Conservation (phyloP, 495 filamentous ascomycete species). For the Podospora conica region DNA sequence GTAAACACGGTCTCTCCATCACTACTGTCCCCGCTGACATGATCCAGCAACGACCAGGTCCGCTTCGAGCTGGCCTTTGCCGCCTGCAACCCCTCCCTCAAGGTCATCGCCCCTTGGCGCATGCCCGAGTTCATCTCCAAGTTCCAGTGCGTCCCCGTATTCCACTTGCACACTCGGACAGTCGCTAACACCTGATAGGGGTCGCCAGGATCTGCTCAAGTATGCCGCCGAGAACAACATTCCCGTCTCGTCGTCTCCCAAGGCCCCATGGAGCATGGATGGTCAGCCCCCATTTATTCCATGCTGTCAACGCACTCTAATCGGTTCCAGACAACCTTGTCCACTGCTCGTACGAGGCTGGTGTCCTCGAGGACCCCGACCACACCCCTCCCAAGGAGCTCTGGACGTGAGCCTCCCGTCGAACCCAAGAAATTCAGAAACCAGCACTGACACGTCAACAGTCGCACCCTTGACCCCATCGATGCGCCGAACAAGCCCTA, state of each 20-base stretch:
- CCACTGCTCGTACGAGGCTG: conserved; percentile 87
- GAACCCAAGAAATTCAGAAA: background rate
- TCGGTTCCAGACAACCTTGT: conserved; percentile 66
- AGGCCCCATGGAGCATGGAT: conserved; percentile 81
- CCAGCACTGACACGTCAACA: background rate
- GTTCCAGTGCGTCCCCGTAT: conserved; percentile 44
- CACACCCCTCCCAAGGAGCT: conserved; percentile 66
- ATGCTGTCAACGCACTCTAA: background rate
- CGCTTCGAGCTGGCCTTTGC: conserved; percentile 52
- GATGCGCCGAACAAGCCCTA: conserved; percentile 69
- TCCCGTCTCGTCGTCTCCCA: conserved; percentile 75
- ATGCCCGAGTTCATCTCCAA: conserved; percentile 74
- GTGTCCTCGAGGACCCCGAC: conserved; percentile 65
- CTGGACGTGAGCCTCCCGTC: conserved; percentile 53
- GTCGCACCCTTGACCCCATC: conserved; percentile 63
- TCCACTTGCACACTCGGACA: background rate
- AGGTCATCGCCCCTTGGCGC: conserved; percentile 88
- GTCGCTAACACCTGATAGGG: conserved; percentile 25
- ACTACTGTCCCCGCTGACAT: background rate
- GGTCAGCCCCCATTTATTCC: background rate
- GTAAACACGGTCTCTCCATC: background rate
- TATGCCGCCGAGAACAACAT: conserved; percentile 74
- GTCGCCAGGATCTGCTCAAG: conserved; percentile 82
- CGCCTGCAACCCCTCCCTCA: conserved; percentile 67
- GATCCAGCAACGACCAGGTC: conserved; percentile 47